Percentiles rank a stretch among this genome's conserved stretches.
These are phyloP conservation scores for Talaromyces sp. DNA, from an alignment of 2,329 filamentous ascomycete species.

Conservation along the genomic window DNA sequence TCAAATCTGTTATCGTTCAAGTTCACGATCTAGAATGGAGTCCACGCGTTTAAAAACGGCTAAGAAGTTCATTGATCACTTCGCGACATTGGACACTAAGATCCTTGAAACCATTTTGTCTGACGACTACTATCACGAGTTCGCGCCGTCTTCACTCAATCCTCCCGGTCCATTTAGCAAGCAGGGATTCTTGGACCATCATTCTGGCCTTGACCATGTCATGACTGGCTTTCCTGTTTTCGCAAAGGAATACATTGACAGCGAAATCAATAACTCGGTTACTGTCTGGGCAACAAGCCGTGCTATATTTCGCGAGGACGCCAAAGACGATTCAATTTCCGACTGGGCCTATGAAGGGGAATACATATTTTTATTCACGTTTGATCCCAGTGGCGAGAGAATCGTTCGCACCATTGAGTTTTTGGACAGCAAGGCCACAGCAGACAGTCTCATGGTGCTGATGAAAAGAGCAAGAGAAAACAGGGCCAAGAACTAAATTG, in stretches of 20 bases:
- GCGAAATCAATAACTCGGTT: slow-evolving; percentile 15
- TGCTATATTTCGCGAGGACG: slow-evolving; percentile 20
- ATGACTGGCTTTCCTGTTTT: slow-evolving; percentile 13
- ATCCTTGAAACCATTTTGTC: neutral
- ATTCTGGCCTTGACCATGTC: slow-evolving; percentile 4
- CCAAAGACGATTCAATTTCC: slow-evolving; percentile 14
- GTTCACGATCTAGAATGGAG: neutral
- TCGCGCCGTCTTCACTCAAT: neutral
- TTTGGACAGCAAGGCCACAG: slow-evolving; percentile 23
- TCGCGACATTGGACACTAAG: neutral
- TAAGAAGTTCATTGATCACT: neutral
- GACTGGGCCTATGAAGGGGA: slow-evolving; percentile 26
- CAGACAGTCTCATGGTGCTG: slow-evolving; percentile 2
- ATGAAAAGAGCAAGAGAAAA: slow-evolving; percentile 6
- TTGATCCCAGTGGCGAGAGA: slow-evolving; percentile 22
- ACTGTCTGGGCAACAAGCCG: slow-evolving; percentile 22
- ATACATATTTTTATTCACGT: slow-evolving; percentile 26
- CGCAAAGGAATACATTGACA: slow-evolving; percentile 12
- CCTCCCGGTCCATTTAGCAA: slow-evolving; percentile 3
- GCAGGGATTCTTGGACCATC: slow-evolving; percentile 9
- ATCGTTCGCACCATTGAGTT: slow-evolving; percentile 25
- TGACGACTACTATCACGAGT: neutral
- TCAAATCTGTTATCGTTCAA: neutral
- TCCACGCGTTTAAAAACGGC: neutral
- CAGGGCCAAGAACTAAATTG: neutral